phyloP scores from a whole-genome alignment of 2,329 filamentous ascomycete genomes.

The Paramyrothecium roridum region DNA sequence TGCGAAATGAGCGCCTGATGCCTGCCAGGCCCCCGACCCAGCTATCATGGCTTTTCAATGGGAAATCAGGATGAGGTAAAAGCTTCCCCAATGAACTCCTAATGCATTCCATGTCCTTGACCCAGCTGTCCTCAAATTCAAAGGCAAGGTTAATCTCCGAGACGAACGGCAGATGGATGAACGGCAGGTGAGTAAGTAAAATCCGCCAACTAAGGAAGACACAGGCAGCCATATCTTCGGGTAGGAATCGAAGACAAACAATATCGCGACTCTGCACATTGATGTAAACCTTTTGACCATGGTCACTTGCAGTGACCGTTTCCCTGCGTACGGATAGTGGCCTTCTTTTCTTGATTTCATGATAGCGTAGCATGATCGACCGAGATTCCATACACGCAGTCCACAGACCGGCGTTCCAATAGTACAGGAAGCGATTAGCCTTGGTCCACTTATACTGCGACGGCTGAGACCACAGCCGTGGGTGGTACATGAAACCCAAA shows the following conservation, averaged over 20 bases:
- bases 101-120: not conserved
- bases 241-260: not conserved
- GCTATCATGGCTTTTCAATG: not conserved
- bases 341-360: not conserved
- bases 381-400: constrained; percentile 3
- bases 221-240: not conserved
- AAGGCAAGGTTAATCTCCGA: constrained; percentile 1
- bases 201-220: not conserved
- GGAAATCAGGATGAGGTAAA: not conserved
- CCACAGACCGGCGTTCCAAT: constrained; percentile 1
- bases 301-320: not conserved
- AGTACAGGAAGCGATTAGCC: not conserved
- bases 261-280: not conserved
- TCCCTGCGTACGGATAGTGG: not conserved
- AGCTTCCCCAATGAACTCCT: not conserved
- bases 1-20: not conserved
- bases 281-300: not conserved
- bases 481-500: not conserved
- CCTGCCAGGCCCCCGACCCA: not conserved
- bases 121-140: constrained; percentile 2
- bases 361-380: not conserved
- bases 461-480: not conserved
- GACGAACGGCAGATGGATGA: not conserved
- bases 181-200: constrained; percentile 2
- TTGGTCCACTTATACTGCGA: not conserved